A percentile compares a stretch with the other conserved stretches of the same genome.
phyloP scores from a whole-genome alignment of 768 basidiomycete species.

The Flagelloscypha sp. region DNA sequence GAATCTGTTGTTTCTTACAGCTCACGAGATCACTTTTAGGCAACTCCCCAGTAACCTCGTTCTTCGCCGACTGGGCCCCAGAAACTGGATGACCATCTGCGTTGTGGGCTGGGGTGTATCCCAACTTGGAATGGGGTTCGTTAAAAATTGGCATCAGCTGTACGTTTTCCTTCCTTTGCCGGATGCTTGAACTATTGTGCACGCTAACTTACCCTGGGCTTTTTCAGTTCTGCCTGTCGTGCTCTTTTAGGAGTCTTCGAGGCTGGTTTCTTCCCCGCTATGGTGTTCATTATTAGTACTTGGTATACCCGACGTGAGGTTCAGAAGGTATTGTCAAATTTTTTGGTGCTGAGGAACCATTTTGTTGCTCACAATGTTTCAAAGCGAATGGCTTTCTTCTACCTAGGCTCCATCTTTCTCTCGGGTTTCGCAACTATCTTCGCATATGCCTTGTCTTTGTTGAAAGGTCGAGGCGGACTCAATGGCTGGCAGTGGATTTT shows the following conservation, averaged over 20 bases:
- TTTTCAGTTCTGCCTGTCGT: slow-evolving; percentile 14
- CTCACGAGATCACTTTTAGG: too few relatives aligned
- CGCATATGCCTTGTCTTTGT: slow-evolving; percentile 2
- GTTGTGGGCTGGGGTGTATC: slow-evolving; percentile 37
- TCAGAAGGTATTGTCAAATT: slow-evolving; percentile 29
- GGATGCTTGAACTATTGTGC: too few relatives aligned
- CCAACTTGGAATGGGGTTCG: slow-evolving; percentile 42
- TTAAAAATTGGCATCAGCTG: slow-evolving; percentile 32
- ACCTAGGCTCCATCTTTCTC: slow-evolving; percentile 28
- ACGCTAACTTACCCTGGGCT: too few relatives aligned
- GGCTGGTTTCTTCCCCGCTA: slow-evolving; percentile 3
- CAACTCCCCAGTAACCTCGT: slow-evolving; percentile 38
- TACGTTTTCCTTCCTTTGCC: slow-evolving; percentile 32
- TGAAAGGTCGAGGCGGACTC: slow-evolving; percentile 1
- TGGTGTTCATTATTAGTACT: slow-evolving; percentile 4
- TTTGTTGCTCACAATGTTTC: slow-evolving; percentile 13
- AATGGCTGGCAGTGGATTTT: slow-evolving; percentile 5
- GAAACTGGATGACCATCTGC: slow-evolving; percentile 33
- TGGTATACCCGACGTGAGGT: slow-evolving; percentile 34
- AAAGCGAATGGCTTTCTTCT: slow-evolving; percentile 1
- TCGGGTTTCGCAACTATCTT: slow-evolving; percentile 10
- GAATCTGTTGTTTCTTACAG: too few relatives aligned
- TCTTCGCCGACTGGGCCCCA: slow-evolving; percentile 33
- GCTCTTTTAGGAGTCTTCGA: slow-evolving; percentile 36
- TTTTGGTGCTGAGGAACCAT: background rate